Evolutionary conservation across 805 yeast genomes (phyloP).

Genomic region (Nakazawaea holstii): DNA sequence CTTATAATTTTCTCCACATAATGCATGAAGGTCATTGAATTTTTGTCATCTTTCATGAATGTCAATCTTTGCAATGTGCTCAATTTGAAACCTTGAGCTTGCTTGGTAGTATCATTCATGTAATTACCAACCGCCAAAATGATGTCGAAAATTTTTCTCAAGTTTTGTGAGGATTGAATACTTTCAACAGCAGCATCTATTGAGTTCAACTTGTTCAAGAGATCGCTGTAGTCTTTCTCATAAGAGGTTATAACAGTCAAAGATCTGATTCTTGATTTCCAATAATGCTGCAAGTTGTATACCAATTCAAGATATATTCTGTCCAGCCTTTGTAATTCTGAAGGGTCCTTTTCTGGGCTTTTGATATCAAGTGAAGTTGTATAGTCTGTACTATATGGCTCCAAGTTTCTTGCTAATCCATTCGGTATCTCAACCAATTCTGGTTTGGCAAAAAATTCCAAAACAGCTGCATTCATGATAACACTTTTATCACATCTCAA

Average conservation of each 20-base stretch:
- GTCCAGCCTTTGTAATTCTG: constrained; percentile 62
- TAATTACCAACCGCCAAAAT: constrained; percentile 72
- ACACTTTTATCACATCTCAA: constrained; percentile 56
- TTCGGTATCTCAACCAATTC: constrained; percentile 56
- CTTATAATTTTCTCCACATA: constrained; percentile 69
- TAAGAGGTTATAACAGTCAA: constrained; percentile 48
- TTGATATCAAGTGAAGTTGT: constrained; percentile 22
- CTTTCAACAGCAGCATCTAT: constrained; percentile 57
- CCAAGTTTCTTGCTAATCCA: constrained; percentile 47
- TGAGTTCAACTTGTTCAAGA: constrained; percentile 46
- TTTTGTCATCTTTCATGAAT: constrained; percentile 67
- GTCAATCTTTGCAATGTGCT: constrained; percentile 64
- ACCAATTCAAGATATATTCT: constrained; percentile 63
- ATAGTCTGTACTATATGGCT: constrained; percentile 58
- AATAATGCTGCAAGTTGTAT: constrained; percentile 61
- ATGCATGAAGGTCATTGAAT: constrained; percentile 66
- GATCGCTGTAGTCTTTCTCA: constrained; percentile 62
- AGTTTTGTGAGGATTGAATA: constrained; percentile 44
- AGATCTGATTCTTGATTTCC: constrained; percentile 69
- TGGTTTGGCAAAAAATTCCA: constrained; percentile 69
- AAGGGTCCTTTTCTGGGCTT: constrained; percentile 48
- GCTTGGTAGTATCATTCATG: constrained; percentile 68
- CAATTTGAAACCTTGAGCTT: constrained; percentile 66
- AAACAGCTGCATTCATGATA: constrained; percentile 46
- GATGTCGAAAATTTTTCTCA: constrained; percentile 56